These are phyloP conservation scores for Phytophthora capsici DNA, from an alignment of 352 stramenopile genomes.

Conservation along the genomic window DNA sequence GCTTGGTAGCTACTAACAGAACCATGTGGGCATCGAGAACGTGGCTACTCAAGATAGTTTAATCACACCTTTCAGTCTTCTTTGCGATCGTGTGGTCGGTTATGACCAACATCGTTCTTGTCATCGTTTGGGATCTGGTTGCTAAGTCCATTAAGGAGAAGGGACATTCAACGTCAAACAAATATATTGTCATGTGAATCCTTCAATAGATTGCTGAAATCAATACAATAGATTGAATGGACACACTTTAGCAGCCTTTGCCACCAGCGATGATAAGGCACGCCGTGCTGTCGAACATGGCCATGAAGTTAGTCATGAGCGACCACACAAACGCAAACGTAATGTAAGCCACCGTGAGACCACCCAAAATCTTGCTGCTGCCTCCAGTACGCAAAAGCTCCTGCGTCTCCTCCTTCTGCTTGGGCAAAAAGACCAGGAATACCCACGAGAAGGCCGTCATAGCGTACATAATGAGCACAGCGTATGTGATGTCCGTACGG, in stretches of 20 bases:
- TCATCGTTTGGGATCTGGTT: no score
- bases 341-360: conserved; percentile 36
- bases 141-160: no score
- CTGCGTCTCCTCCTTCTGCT: conserved; percentile 43
- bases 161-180: no score
- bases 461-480: conserved; percentile 43
- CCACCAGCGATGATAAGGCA: conserved; percentile 48
- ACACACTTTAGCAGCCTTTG: conserved; percentile 38
- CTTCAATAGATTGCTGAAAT: no score
- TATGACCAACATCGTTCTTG: no score
- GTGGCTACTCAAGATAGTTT: no score
- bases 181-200: no score
- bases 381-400: conserved; percentile 37
- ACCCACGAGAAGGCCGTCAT: conserved; percentile 40
- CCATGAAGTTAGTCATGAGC: conserved; percentile 46
- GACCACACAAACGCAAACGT: conserved; percentile 40
- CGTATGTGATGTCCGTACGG: conserved; percentile 42
- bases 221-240: no score
- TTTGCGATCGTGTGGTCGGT: no score
- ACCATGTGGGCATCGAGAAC: no score
- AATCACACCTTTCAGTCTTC: no score
- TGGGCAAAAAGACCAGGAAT: conserved; percentile 43
- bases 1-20: no score
- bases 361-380: conserved; percentile 36
- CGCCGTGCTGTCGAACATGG: conserved; percentile 45